Conservation (phyloP, 306 rosid genomes). For the Pyrus communis region DNA sequence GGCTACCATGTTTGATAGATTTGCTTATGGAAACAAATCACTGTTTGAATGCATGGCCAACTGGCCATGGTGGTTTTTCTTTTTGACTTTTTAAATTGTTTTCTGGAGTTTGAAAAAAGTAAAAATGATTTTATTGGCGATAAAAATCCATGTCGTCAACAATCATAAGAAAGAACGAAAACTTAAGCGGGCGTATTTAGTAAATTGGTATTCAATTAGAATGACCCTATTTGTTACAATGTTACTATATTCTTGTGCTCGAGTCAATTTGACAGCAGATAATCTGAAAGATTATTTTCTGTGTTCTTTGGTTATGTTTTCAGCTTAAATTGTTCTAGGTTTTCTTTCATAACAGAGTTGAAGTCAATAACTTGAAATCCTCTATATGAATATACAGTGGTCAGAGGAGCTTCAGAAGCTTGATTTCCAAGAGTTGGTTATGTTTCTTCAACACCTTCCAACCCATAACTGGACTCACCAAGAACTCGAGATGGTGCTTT, state of each 20-base stretch:
- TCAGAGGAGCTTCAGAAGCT: constrained; percentile 79
- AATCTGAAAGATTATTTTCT: not conserved
- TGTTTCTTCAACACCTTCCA: constrained; percentile 98
- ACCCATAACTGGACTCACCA: constrained; percentile 84
- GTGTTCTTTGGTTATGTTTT: not conserved
- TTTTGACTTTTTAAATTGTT: too few species aligned
- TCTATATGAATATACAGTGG: constrained; percentile 54
- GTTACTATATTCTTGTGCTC: not conserved
- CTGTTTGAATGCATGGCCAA: not conserved
- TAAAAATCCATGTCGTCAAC: not conserved
- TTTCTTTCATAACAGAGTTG: not conserved
- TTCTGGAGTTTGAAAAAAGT: not conserved
- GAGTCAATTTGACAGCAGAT: not conserved
- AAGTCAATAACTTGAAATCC: constrained; percentile 1
- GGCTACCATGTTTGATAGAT: not conserved
- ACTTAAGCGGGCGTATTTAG: too few species aligned
- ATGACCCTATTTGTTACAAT: not conserved
- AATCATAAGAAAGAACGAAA: not conserved
- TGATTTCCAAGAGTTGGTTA: constrained; percentile 94
- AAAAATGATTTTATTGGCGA: not conserved
- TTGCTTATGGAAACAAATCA: not conserved
- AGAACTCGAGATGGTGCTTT: constrained; percentile 96
- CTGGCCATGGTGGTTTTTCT: not conserved
- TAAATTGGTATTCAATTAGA: not conserved
- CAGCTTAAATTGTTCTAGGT: not conserved